These are phyloP conservation scores for Nematocida minor DNA, from an alignment of 371 early-diverging fungal genomes.

Conservation along the genomic window DNA sequence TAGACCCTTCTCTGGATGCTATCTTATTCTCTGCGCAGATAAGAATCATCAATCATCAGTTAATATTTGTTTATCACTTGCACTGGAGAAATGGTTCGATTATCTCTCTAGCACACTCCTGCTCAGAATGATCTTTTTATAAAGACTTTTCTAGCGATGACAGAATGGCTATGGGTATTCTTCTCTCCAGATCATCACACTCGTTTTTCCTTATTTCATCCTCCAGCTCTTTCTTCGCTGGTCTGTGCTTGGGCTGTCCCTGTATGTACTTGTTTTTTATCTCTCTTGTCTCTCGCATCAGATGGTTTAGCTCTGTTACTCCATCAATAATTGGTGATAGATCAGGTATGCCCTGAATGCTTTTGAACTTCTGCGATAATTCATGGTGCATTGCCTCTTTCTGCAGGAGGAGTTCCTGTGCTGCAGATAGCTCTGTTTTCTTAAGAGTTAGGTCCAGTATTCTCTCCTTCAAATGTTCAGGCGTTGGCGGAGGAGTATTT, in stretches of 20 bases:
- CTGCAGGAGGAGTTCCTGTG: background rate
- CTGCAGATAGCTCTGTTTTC: background rate
- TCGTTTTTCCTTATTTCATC: slow-evolving; percentile 43
- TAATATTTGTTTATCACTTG: no score
- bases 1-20: no score
- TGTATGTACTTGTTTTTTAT: slow-evolving; percentile 27
- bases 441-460: background rate
- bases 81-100: no score
- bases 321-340: background rate
- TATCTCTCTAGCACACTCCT: no score
- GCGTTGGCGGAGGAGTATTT: background rate
- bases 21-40: no score
- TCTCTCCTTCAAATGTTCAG: slow-evolving; percentile 29
- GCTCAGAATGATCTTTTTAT: no score
- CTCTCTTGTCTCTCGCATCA: background rate
- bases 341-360: background rate
- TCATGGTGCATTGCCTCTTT: background rate
- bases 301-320: background rate
- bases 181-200: slow-evolving; percentile 33
- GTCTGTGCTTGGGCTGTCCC: background rate
- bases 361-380: background rate
- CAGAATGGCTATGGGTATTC: slow-evolving; percentile 28
- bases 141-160: background rate
- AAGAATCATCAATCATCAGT: no score
- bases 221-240: slow-evolving; percentile 28